Evolutionary conservation across 2,329 filamentous ascomycete genomes (phyloP), one percentile per base, ranked within the genome.

Genomic region (Rhytidhysteron rufulum): DNA sequence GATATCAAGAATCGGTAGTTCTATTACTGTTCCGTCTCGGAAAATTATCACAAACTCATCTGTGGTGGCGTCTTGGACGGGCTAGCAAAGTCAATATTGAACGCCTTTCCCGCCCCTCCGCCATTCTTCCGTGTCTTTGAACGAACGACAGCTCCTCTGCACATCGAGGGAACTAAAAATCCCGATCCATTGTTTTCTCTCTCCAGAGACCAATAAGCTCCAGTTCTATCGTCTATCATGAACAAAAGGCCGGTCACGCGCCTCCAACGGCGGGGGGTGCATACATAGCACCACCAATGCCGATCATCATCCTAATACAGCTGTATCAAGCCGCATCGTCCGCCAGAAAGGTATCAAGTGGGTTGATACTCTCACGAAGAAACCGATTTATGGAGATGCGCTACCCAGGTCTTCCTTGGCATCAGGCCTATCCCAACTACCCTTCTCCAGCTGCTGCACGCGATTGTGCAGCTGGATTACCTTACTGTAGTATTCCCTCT

Each of bases 351-450:
- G 9, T n/a, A n/a, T n/a, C n/a, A n/a, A n/a, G n/a, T n/a, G n/a
- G n/a, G n/a, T n/a, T n/a, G n/a, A n/a, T n/a, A n/a, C n/a, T n/a
- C n/a, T n/a, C n/a, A n/a, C n/a, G n/a, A n/a, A n/a, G n/a, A n/a
- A n/a, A n/a, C n/a, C n/a, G n/a, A n/a, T n/a, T n/a, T n/a, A n/a
- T n/a, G n/a, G n/a, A n/a, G n/a, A n/a, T 44, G 51, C 56, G 43
- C 53, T 59, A 25, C 65, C 65, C 27, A 82, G 58, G 60, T 88
- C 83, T 60, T 93, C 87, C 20, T 85, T 77, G 2, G 86, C 86
- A 60, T 78, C 84, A 25, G 69, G 63, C 42, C 80, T 71, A 63
- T 90, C 77, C 88, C 89, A 95, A 22, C 83, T 88, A 42, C 74
- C 72, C 54, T 71, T 72, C 69, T 95, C 90, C 33, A 95, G 63